Conservation (phyloP, 129 eudicot genomes). For the Lactuca sativa region DNA sequence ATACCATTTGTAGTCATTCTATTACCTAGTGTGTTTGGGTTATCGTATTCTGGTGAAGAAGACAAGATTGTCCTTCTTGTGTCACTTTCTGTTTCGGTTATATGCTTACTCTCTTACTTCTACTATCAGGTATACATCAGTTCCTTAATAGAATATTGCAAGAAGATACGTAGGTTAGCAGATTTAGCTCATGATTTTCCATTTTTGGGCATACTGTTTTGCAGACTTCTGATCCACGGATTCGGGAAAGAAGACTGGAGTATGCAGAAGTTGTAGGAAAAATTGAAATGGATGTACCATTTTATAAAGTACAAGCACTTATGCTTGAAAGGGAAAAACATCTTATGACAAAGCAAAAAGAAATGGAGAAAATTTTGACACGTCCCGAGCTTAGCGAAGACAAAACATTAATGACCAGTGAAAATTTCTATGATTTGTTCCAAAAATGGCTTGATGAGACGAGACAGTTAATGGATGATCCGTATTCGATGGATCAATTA, state of each 20-base stretch:
- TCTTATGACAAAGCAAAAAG: conserved; percentile 9
- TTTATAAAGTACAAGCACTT: conserved; percentile 26
- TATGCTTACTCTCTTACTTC: conserved; percentile 51
- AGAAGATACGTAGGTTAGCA: background rate
- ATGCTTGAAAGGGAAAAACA: conserved; percentile 26
- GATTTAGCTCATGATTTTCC: background rate
- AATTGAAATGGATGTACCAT: conserved; percentile 27
- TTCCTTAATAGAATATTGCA: background rate
- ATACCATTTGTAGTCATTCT: conserved; percentile 59
- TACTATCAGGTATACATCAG: conserved; percentile 48
- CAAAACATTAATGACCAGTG: conserved; percentile 3
- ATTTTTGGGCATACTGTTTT: background rate
- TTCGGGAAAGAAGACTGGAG: conserved; percentile 7
- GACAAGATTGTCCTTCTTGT: conserved; percentile 34
- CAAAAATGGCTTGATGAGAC: conserved; percentile 25
- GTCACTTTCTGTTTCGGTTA: conserved; percentile 39
- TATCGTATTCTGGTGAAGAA: conserved; percentile 30
- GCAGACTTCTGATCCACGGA: background rate
- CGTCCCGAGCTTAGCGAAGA: background rate
- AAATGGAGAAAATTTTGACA: conserved; percentile 15
- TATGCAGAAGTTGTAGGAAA: conserved; percentile 28
- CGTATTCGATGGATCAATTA: conserved; percentile 16
- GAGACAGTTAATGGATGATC: conserved; percentile 28
- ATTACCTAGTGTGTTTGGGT: conserved; percentile 40
- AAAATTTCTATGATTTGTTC: conserved; percentile 2